Conservation (phyloP, 306 rosid species). For the Rosa chinensis region DNA sequence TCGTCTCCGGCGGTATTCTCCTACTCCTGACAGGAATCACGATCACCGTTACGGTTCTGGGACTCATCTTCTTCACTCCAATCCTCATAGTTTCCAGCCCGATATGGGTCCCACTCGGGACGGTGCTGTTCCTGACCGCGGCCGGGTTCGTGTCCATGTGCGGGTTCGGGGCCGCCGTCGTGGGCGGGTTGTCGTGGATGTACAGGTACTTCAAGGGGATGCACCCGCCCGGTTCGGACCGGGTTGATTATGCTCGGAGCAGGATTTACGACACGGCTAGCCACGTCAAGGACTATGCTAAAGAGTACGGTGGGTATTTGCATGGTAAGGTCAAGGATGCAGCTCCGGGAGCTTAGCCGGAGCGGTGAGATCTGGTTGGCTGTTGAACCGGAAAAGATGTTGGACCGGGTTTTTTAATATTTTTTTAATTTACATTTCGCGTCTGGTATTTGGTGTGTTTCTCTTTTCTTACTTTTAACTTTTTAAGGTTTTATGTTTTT, state of each 20-base stretch:
- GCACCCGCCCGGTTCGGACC: slow-evolving; percentile 81
- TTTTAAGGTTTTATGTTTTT: neutral
- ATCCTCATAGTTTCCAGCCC: slow-evolving; percentile 63
- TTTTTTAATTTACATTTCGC: no score
- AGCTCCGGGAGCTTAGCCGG: slow-evolving; percentile 77
- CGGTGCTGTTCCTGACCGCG: slow-evolving; percentile 29
- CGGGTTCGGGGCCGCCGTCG: slow-evolving; percentile 38
- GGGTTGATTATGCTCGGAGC: slow-evolving; percentile 66
- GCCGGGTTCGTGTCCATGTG: slow-evolving; percentile 45
- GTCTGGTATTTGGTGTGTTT: neutral
- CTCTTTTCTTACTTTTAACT: neutral
- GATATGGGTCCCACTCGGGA: slow-evolving; percentile 62
- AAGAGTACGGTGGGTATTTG: slow-evolving; percentile 81
- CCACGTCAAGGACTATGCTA: slow-evolving; percentile 83
- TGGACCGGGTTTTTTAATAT: neutral
- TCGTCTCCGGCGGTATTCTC: slow-evolving; percentile 50
- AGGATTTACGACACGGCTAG: slow-evolving; percentile 74
- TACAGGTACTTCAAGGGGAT: slow-evolving; percentile 66
- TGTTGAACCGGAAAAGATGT: neutral
- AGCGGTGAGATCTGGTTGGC: neutral
- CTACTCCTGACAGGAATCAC: slow-evolving; percentile 61
- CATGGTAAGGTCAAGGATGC: slow-evolving; percentile 80
- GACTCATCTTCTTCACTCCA: slow-evolving; percentile 49
- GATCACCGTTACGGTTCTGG: slow-evolving; percentile 34
- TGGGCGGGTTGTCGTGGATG: slow-evolving; percentile 54